Evolutionary conservation across 768 basidiomycete species (phyloP).

Genomic region (Hebeloma cylindrosporum): DNA sequence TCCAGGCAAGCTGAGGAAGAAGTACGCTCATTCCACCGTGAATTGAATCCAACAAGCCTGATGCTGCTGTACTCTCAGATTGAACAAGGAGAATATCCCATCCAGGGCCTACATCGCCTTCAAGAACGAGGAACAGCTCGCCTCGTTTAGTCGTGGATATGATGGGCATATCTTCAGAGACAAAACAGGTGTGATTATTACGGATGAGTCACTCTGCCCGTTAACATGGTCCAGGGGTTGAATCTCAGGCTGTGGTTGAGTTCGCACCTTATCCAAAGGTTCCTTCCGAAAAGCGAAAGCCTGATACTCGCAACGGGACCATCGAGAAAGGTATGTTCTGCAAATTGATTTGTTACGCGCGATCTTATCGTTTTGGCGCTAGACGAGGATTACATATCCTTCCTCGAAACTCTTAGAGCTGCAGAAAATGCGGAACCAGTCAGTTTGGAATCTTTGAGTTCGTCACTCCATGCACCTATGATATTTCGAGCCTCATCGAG

Average conservation of each 20-base stretch:
- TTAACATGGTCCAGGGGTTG: constrained; percentile 62
- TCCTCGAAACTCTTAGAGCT: constrained; percentile 70
- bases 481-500: constrained; percentile 3
- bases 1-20: constrained; percentile 68
- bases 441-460: constrained; percentile 65
- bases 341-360: not conserved
- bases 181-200: constrained; percentile 68
- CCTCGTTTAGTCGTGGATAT: constrained; percentile 77
- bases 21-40: constrained; percentile 40
- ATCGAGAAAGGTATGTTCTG: constrained; percentile 76
- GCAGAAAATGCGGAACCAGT: constrained; percentile 50
- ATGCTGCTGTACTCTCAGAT: constrained; percentile 38
- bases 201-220: constrained; percentile 1
- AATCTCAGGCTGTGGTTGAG: constrained; percentile 88
- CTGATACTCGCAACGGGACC: constrained; percentile 78
- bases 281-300: constrained; percentile 72
- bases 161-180: constrained; percentile 92
- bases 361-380: constrained; percentile 1
- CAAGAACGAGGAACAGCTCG: constrained; percentile 68
- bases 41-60: not conserved
- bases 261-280: constrained; percentile 91
- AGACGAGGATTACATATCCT: constrained; percentile 87
- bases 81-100: constrained; percentile 80
- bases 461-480: constrained; percentile 20
- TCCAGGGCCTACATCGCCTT: constrained; percentile 94